phyloP scores from a whole-genome alignment of 2,329 filamentous ascomycete species.

The Cadophora luteo-olivacea region DNA sequence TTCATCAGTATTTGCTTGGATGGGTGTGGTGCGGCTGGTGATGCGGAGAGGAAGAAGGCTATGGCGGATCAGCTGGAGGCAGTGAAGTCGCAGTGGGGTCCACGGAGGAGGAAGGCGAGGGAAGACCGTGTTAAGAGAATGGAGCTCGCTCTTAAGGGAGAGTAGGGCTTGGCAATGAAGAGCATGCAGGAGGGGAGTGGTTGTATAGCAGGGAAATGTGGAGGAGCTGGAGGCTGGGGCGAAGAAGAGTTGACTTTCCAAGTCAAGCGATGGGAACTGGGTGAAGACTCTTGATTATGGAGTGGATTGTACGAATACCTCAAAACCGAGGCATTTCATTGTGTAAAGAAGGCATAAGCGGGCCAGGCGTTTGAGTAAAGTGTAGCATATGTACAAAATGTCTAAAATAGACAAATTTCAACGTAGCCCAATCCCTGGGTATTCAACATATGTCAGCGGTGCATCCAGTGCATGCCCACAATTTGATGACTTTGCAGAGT shows the following conservation, averaged over 20 bases:
- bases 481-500: neutral
- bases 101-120: slow-evolving; percentile 58
- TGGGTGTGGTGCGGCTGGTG: slow-evolving; percentile 42
- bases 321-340: slow-evolving; percentile 21
- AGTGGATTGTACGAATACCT: slow-evolving; percentile 21
- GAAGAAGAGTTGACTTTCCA: neutral
- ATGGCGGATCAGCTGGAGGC: slow-evolving; percentile 54
- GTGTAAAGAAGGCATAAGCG: slow-evolving; percentile 25
- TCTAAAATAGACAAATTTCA: slow-evolving; percentile 12
- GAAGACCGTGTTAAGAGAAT: slow-evolving; percentile 62
- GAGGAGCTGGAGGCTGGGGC: neutral
- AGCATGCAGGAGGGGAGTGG: neutral
- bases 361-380: slow-evolving; percentile 23
- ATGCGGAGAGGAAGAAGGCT: slow-evolving; percentile 52
- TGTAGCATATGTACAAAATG: slow-evolving; percentile 33
- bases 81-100: slow-evolving; percentile 63
- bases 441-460: neutral
- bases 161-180: slow-evolving; percentile 26
- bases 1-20: slow-evolving; percentile 65
- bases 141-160: slow-evolving; percentile 41
- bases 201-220: neutral
- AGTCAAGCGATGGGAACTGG: neutral
- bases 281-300: neutral
- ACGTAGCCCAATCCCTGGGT: neutral
- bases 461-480: neutral